Base-by-base conservation (phyloP, 495 filamentous ascomycete genomes). In the Podospora anserina region DNA sequence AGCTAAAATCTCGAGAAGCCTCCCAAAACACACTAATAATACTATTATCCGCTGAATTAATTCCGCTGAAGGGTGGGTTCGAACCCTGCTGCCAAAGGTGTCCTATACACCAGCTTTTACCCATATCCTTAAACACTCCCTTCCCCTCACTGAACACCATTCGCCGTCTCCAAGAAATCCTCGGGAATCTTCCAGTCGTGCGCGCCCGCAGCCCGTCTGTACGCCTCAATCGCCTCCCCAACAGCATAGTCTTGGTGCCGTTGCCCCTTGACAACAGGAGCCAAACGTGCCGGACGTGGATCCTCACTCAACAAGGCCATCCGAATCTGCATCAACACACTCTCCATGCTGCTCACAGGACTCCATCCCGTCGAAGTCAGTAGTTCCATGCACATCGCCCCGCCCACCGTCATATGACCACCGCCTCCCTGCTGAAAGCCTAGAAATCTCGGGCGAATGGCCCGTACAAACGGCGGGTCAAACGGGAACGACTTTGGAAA, bases 321-420 rank as follows among this genome's bases (percentile, higher is more conserved):
- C 15, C 91, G 87, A 53, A 97, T 88, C 79, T 97, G 93, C 64
- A 96, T 76, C 9, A 97, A 78, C 4, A 97, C 88, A 62, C 84
- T 89, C 79, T 97, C 94, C 67, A 97, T 86, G 28, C 84, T 87
- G 64, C 82, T 86, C 0, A 85, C 89, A 0, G 90, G 87, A 18
- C 84, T 87, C 94, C 94, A 97, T 15, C 94, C 94, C 11, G 87
- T 82, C 72, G 89, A 91, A 2, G 94, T 97, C 49, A 97, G 84
- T 6, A 97, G 82, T 78, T 97, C 90, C 91, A 97, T 93, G 77
- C 94, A 97, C 78, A 97, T 84, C 1, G 93, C 90, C 1, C 94
- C 94, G 3, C 94, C 94, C n/a, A 80, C 74, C 0, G 94, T 97
- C 66, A 97, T 90, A 76, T 97, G 93, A 1, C 94, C 94, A 20